These are phyloP conservation scores for Magnusiomyces tetraspermus DNA, from an alignment of 1,139 yeast genomes.

Conservation along the genomic window DNA sequence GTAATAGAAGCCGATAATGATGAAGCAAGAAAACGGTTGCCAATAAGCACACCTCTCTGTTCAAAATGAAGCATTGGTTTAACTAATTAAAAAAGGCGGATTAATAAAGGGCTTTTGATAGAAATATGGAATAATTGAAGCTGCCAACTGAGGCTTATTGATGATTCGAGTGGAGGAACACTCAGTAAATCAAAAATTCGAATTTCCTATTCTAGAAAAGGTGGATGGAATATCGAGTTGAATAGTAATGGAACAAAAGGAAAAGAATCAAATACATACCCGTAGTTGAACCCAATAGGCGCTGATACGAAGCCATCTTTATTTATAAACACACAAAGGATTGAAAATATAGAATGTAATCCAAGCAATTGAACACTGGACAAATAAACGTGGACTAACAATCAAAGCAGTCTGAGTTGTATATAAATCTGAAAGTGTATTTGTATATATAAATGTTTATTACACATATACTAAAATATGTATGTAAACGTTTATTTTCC, in stretches of 20 bases:
- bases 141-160: too few relatives aligned
- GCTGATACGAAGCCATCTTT: background rate
- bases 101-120: background rate
- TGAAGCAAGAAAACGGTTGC: background rate
- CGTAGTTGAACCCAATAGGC: background rate
- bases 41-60: background rate
- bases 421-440: too few relatives aligned
- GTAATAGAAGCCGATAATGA: background rate
- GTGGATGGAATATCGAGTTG: background rate
- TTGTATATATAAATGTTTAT: too few relatives aligned
- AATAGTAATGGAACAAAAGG: background rate
- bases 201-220: background rate
- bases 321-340: background rate
- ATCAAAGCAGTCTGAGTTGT: too few relatives aligned
- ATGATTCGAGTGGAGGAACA: too few relatives aligned
- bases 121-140: background rate
- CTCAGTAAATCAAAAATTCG: background rate
- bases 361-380: background rate
- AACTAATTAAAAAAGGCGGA: background rate
- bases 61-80: background rate
- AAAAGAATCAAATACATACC: background rate
- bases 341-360: background rate
- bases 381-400: background rate
- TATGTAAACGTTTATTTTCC: too few relatives aligned
- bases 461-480: too few relatives aligned